These are phyloP conservation scores for Conringia planisiliqua DNA, from an alignment of 345 rosid species.

Conservation along the genomic window DNA sequence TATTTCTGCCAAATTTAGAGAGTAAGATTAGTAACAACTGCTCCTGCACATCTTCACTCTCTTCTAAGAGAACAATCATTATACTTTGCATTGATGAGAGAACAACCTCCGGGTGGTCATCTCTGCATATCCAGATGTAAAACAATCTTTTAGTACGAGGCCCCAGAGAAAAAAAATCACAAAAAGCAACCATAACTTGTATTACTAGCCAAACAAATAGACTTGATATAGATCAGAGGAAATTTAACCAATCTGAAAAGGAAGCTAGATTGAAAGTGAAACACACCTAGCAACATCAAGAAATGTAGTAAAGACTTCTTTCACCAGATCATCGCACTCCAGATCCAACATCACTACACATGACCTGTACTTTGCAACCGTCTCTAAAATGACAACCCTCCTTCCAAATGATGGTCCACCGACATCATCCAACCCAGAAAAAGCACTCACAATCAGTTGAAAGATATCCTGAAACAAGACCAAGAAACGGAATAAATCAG, in stretches of 20 bases:
- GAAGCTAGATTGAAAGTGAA: constrained; percentile 17
- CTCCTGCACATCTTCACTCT: constrained; percentile 87
- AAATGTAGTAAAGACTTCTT: constrained; percentile 86
- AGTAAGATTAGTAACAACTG: constrained; percentile 68
- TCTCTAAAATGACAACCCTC: constrained; percentile 90
- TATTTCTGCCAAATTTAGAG: constrained; percentile 71
- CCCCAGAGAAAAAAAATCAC: not conserved
- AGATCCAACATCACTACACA: constrained; percentile 98
- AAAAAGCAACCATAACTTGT: not conserved
- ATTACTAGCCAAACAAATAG: not conserved
- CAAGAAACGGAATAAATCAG: constrained; percentile 20
- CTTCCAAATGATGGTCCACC: constrained; percentile 89
- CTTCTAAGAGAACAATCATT: constrained; percentile 82
- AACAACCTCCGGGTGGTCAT: constrained; percentile 90
- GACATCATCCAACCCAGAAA: constrained; percentile 77
- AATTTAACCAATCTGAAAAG: not conserved
- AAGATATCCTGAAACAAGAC: constrained; percentile 70
- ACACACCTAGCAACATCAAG: constrained; percentile 86
- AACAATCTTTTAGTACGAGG: not conserved
- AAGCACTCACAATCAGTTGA: constrained; percentile 76
- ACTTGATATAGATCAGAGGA: not conserved
- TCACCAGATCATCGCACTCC: constrained; percentile 88
- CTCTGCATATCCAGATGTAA: constrained; percentile 51
- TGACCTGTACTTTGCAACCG: constrained; percentile 90
- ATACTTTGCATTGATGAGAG: constrained; percentile 84